Evolutionary conservation across 2,329 filamentous ascomycete species (phyloP), one percentile per base, ranked within the genome.

Genomic region (Sphaceloma murrayae): DNA sequence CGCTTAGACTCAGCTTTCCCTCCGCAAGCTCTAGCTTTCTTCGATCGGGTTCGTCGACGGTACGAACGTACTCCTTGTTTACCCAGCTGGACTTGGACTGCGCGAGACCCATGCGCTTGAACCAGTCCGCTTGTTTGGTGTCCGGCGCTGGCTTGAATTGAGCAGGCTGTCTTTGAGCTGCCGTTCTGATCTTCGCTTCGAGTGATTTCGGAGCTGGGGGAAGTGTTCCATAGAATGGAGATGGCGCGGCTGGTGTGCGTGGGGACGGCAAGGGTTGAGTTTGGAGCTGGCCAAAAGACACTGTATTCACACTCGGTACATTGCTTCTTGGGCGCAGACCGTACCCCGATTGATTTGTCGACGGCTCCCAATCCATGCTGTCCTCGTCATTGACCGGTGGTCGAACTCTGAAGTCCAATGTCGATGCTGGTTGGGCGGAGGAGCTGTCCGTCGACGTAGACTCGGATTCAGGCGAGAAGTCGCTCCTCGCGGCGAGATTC

Each of bases 121-220:
- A 51, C 18, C 48, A 51, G 19, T 51, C 49, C 13, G 34, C 44
- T 21, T 49, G 49, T 21, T 51, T 46, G 3, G 49, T 46, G 8
- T 49, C 39, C 17, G 46, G 43, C 4, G 45, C 45, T 9, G 49
- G 49, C 21, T 51, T 51, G 32, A 51, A 51, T 17, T 45, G 40
- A 9, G 49, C 46, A 13, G 38, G 39, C 13, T 38, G 21, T 3
- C 45, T 47, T 29, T 34, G 42, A 6, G 42, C 42, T 1, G 79
- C 78, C 48, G 82, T 83, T 22, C 75, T 69, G 5, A 77, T 60
- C 32, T 70, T 69, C 30, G 78, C 74, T 2, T 79, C 78, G 16
- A 80, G 78, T n/a, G 72, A 74, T 10, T 71, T 74, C 10, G 83
- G 82, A 1, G 80, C 79, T 0, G 78, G 70, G 3, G 83, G 83